Evolutionary conservation across 495 filamentous ascomycete species (phyloP).

Genomic region (Gamarada debralockiae): DNA sequence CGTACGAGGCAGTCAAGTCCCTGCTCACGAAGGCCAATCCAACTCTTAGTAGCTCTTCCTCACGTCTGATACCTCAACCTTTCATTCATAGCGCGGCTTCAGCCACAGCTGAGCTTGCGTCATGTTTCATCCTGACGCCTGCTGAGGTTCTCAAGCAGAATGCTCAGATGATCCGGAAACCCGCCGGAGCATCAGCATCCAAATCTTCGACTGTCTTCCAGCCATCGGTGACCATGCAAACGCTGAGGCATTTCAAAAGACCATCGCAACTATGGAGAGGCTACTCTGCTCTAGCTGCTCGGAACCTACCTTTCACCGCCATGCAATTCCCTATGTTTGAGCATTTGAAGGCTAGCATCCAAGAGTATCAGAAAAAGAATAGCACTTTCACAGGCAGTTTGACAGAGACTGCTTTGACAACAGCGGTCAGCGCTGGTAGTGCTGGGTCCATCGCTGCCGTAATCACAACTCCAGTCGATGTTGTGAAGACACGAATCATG

Average conservation of each 20-base stretch:
- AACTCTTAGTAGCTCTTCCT: conserved; percentile 28
- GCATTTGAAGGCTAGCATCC: conserved; percentile 43
- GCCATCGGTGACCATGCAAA: conserved; percentile 41
- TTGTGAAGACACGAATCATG: conserved; percentile 81
- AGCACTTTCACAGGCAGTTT: conserved; percentile 28
- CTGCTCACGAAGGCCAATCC: conserved; percentile 44
- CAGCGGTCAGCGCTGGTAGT: conserved; percentile 62
- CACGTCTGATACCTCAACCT: conserved; percentile 51
- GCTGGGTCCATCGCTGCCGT: conserved; percentile 68
- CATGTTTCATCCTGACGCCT: conserved; percentile 81
- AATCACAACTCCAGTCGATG: conserved; percentile 77
- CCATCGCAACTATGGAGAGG: conserved; percentile 69
- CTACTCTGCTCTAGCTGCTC: conserved; percentile 71
- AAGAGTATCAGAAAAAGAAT: conserved; percentile 26
- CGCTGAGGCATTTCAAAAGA: conserved; percentile 48
- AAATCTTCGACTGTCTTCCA: conserved; percentile 13
- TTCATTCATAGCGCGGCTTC: conserved; percentile 69
- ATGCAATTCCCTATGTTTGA: conserved; percentile 89
- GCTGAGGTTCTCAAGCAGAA: conserved; percentile 94
- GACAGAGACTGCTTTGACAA: conserved; percentile 61
- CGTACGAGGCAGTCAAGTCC: conserved; percentile 74
- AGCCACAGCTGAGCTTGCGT: conserved; percentile 70
- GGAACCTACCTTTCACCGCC: conserved; percentile 84
- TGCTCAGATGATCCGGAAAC: conserved; percentile 62
- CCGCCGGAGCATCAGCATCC: conserved; percentile 11